Evolutionary conservation across 2,329 filamentous ascomycete species (phyloP).

Genomic region (Colletotrichum tanaceti): DNA sequence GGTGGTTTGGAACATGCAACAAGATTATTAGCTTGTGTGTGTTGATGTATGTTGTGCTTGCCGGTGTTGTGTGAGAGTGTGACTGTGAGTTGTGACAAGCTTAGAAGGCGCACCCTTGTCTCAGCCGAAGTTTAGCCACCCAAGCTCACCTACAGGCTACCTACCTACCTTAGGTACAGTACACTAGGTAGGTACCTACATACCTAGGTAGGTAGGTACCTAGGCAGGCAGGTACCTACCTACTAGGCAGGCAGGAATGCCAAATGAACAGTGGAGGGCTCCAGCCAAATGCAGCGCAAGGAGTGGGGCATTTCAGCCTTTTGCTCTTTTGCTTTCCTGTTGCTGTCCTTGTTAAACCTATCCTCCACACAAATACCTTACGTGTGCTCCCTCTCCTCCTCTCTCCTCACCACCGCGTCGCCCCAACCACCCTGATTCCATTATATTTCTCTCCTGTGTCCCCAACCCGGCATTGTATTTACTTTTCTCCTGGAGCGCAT

Average conservation of each 20-base stretch:
- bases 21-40: background rate
- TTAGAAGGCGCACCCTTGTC: background rate
- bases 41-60: background rate
- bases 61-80: background rate
- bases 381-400: conserved; percentile 20
- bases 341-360: conserved; percentile 38
- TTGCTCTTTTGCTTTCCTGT: conserved; percentile 38
- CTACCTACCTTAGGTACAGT: too few species aligned
- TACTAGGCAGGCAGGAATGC: conserved; percentile 1
- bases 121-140: conserved; percentile 19
- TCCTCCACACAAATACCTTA: conserved; percentile 39
- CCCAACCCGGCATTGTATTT: conserved; percentile 26
- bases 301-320: conserved; percentile 35
- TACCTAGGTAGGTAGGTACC: too few species aligned
- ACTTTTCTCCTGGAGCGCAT: conserved; percentile 35
- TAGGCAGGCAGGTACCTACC: too few species aligned
- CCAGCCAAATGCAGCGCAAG: conserved; percentile 29
- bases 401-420: conserved; percentile 24
- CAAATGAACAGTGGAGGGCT: conserved; percentile 16
- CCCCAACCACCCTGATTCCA: conserved; percentile 25
- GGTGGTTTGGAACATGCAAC: background rate
- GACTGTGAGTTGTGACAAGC: background rate
- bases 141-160: background rate
- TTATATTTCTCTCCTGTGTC: conserved; percentile 22
- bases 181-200: too few species aligned